Evolutionary conservation across 495 filamentous ascomycete genomes (phyloP), one percentile per base, ranked within the genome.

Genomic region (Melanomma pulvis-pyrius): DNA sequence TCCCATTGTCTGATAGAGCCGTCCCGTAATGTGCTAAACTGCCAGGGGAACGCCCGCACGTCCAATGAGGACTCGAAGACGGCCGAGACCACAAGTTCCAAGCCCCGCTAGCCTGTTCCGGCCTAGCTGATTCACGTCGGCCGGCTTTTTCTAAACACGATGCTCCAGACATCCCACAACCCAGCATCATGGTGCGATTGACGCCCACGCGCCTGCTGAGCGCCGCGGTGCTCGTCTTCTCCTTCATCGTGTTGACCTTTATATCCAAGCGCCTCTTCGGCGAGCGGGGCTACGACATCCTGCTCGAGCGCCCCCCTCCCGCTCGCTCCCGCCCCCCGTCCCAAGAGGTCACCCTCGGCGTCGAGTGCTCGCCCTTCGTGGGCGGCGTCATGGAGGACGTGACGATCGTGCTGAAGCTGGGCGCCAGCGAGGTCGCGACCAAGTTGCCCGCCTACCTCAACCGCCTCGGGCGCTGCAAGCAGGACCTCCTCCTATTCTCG

Each of bases 401-500:
- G 1, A 61, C 65, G 3, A 58, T 73, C 81, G 73, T 86, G 47
- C 75, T 88, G 61, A 87, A 87, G 73, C 83, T 84, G 30, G 84
- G 85, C 50, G 84, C 83, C 21, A 79, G 78, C 21, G 82, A 86
- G 70, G 76, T 83, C 28, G 82, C 77, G 24, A 73, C 78, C 26
- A 80, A 79, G 51, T 71, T 87, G 36, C 82, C 85, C 22, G 84
- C 80, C 7, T 84, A 87, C 63, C 76, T 87, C 29, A 71, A 82
- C 62, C 84, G 83, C 13, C 73, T 78, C 28, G 74, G 84, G n/a
- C 75, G 69, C 63, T 87, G 84, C 65, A 67, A 71, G 28, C 71
- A 78, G 44, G 81, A 87, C 65, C 81, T 82, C 47, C 79, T 87
- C 44, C 76, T 87, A 65, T 87, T 87, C 71, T 83, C 83, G 61